Percentiles rank a stretch among this genome's conserved stretches.
Conservation (phyloP, 345 rosid genomes). For the Citrus cavaleriei region DNA sequence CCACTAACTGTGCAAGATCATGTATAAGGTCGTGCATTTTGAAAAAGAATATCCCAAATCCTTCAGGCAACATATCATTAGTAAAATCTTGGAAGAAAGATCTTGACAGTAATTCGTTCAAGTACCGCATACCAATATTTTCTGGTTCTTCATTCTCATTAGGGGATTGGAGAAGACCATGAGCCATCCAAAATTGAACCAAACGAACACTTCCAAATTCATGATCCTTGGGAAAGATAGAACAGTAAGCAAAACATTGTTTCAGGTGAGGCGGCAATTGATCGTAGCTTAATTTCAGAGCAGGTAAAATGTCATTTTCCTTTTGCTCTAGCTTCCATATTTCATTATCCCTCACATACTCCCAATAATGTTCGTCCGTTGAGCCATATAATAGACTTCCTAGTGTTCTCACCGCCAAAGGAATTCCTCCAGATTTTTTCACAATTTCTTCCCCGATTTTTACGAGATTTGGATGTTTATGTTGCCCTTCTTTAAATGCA, state of each 20-base stretch:
- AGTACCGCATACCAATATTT: not conserved
- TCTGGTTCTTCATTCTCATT: not conserved
- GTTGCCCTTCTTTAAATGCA: not conserved
- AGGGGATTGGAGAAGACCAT: not conserved
- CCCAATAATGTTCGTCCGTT: slow-evolving; percentile 12
- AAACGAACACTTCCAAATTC: fast-evolving
- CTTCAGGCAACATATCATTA: too few relatives aligned
- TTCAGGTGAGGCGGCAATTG: slow-evolving; percentile 7
- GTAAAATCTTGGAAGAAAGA: too few relatives aligned
- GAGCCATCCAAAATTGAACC: slow-evolving; percentile 20
- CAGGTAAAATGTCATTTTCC: slow-evolving; percentile 6
- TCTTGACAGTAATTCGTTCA: slow-evolving; percentile 7
- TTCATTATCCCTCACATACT: slow-evolving; percentile 16
- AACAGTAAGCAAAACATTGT: slow-evolving; percentile 18
- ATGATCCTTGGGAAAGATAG: slow-evolving; percentile 22
- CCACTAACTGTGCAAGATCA: slow-evolving; percentile 9
- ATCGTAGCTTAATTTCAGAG: slow-evolving; percentile 5
- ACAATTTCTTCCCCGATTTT: slow-evolving; percentile 1
- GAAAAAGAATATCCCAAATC: too few relatives aligned
- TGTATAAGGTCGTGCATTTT: slow-evolving; percentile 24
- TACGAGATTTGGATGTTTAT: not conserved
- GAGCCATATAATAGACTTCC: not conserved
- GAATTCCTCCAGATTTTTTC: not conserved
- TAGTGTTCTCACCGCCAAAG: not conserved
- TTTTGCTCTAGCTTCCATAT: slow-evolving; percentile 15